Conservation (phyloP, 306 rosid genomes). For the Cyclanthera cordifolia region DNA sequence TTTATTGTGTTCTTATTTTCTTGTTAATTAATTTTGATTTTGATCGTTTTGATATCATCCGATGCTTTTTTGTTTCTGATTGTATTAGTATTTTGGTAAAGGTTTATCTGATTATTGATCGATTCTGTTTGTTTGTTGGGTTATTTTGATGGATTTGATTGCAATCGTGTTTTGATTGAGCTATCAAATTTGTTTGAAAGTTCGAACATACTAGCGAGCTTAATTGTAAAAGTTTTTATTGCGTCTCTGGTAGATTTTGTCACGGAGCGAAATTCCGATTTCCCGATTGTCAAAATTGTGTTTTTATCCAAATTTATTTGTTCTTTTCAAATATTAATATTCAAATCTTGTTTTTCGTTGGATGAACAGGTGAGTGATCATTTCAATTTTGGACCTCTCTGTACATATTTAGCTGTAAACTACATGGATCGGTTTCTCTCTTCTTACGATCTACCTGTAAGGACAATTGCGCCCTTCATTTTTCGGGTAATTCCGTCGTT, state of each 20-base stretch:
- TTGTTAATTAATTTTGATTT: neutral
- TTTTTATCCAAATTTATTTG: too few species aligned
- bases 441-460: constrained; percentile 76
- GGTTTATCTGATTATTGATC: too few species aligned
- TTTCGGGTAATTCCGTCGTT: neutral
- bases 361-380: constrained; percentile 53
- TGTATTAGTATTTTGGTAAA: neutral
- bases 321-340: too few species aligned
- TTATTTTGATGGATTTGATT: too few species aligned
- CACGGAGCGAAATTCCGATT: too few species aligned
- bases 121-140: too few species aligned
- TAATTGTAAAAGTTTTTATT: too few species aligned
- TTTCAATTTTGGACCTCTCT: constrained; percentile 79
- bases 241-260: too few species aligned
- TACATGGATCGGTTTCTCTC: constrained; percentile 92
- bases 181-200: too few species aligned
- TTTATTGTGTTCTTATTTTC: neutral
- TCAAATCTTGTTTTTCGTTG: neutral
- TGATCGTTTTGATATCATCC: neutral
- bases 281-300: too few species aligned
- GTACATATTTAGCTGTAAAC: constrained; percentile 60
- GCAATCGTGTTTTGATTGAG: too few species aligned
- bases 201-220: too few species aligned
- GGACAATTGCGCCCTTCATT: constrained; percentile 9
- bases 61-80: neutral